phyloP scores from a whole-genome alignment of 2,329 filamentous ascomycete species.

The Botrytis tulipae region DNA sequence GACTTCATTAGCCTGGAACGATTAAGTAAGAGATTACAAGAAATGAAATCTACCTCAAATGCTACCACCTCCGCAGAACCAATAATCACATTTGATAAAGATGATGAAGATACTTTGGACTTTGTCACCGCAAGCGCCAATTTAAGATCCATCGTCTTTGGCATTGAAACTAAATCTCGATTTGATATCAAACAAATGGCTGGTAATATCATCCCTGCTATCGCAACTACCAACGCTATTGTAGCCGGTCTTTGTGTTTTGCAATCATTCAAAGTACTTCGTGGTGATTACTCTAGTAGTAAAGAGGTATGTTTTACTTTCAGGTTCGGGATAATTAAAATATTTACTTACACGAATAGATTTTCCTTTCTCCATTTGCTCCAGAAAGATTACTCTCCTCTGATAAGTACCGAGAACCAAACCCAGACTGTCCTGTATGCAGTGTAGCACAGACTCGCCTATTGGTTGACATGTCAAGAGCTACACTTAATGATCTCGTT shows the following conservation, averaged over 20 bases:
- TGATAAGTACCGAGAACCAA: slow-evolving; percentile 61
- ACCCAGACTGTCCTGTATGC: slow-evolving; percentile 81
- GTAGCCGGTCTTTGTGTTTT: slow-evolving; percentile 90
- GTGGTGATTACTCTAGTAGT: slow-evolving; percentile 64
- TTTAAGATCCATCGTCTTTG: slow-evolving; percentile 83
- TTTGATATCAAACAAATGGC: slow-evolving; percentile 99
- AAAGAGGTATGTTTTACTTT: slow-evolving; percentile 60
- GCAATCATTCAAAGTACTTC: slow-evolving; percentile 87
- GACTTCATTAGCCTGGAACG: slow-evolving; percentile 58
- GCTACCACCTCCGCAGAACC: slow-evolving; percentile 52
- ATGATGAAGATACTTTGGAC: slow-evolving; percentile 90
- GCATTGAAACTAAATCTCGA: slow-evolving; percentile 81
- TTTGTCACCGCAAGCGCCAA: slow-evolving; percentile 92
- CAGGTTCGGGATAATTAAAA: slow-evolving; percentile 7
- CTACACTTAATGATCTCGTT: slow-evolving; percentile 78
- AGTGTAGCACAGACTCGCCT: slow-evolving; percentile 68
- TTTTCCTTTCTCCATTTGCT: slow-evolving; percentile 74
- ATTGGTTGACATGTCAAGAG: slow-evolving; percentile 64
- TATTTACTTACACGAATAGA: slow-evolving; percentile 42
- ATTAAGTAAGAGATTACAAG: slow-evolving; percentile 69
- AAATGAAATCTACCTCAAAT: slow-evolving; percentile 52
- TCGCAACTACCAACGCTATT: slow-evolving; percentile 96
- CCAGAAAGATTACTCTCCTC: slow-evolving; percentile 57
- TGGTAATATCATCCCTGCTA: slow-evolving; percentile 97
- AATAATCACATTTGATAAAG: slow-evolving; percentile 89